Base-by-base conservation (phyloP, 805 yeast genomes). In the Saccharomyces kudriavzevii region DNA sequence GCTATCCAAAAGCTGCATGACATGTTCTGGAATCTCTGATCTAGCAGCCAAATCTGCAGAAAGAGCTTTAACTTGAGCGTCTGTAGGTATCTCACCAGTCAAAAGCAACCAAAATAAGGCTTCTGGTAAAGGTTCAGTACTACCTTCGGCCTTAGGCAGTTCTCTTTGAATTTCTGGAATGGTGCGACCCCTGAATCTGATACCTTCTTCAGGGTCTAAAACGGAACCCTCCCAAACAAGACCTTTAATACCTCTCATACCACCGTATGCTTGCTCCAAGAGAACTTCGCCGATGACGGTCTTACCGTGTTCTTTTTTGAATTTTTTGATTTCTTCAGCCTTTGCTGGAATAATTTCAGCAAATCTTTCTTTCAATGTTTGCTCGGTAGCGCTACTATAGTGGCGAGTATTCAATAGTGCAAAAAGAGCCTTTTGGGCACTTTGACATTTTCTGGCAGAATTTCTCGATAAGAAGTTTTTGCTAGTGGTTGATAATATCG, bases 361-460 rank as follows among this genome's bases (percentile, higher is more conserved):
- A 71, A 94, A 91, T 71, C 96, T 85, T 75, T 94, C 96, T 76
- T 94, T 94, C 66, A 94, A 80, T 60, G 97, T 84, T 79, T 81
- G 69, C 52, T 68, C 71, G 3, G 58, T 6, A 24, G 43, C 43
- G 24, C 43, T 35, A 35, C 43, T 35, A 17, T 35, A 35, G 11
- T 35, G 43, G 43, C 43, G 62, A 40, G 45, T 45, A 43, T 14
- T 61, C 56, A 50, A 52, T 56, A 27, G 48, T 8, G 40, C 45
- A 43, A 20, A 40, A 26, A 49, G 43, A 35, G 43, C 43, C 43
- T 35, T 35, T 17, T 35, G 43, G 11, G 22, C 17, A 35, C 17
- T 35, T 9, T 35, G 43, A 17, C 43, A 35, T 35, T 17, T 9
- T 35, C 43, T 35, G 20, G 43, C 20, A 11, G 24, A 20, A 24